Evolutionary conservation across 768 basidiomycete species (phyloP).

Genomic region (Leccinum disarticulatum): DNA sequence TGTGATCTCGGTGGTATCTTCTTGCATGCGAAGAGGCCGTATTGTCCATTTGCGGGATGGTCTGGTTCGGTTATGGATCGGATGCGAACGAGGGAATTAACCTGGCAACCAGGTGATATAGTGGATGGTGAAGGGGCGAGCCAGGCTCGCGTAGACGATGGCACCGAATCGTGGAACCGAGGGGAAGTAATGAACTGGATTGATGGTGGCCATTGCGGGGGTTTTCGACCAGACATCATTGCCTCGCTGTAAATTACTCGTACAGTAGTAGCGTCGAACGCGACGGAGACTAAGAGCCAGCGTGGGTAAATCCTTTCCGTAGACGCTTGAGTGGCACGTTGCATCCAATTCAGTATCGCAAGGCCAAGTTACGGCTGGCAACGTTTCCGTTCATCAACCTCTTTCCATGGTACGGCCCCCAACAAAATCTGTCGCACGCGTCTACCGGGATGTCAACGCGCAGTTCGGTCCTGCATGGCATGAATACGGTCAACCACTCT

Average conservation of each 20-base stretch:
- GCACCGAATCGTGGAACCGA: constrained; percentile 59
- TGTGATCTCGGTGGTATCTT: constrained; percentile 66
- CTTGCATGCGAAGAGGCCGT: constrained; percentile 75
- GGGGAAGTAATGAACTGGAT: constrained; percentile 54
- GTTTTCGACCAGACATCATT: constrained; percentile 25
- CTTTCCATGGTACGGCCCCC: constrained; percentile 66
- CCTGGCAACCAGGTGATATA: constrained; percentile 1
- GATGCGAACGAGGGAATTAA: constrained; percentile 49
- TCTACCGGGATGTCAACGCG: constrained; percentile 87
- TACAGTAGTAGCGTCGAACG: neutral
- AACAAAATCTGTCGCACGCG: constrained; percentile 78
- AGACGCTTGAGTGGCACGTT: constrained; percentile 17
- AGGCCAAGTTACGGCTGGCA: constrained; percentile 15
- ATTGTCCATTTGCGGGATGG: constrained; percentile 81
- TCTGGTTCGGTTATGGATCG: constrained; percentile 49
- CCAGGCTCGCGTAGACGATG: constrained; percentile 39
- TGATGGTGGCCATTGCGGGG: constrained; percentile 52
- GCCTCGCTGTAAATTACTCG: constrained; percentile 1
- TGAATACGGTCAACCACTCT: constrained; percentile 75
- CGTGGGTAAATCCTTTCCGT: constrained; percentile 30
- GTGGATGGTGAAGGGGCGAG: constrained; percentile 25
- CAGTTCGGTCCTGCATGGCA: constrained; percentile 90
- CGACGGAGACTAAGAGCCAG: neutral
- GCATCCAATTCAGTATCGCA: constrained; percentile 6
- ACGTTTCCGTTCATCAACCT: constrained; percentile 9